phyloP scores from a whole-genome alignment of 768 basidiomycete genomes.

The Pleurotus tuoliensis region DNA sequence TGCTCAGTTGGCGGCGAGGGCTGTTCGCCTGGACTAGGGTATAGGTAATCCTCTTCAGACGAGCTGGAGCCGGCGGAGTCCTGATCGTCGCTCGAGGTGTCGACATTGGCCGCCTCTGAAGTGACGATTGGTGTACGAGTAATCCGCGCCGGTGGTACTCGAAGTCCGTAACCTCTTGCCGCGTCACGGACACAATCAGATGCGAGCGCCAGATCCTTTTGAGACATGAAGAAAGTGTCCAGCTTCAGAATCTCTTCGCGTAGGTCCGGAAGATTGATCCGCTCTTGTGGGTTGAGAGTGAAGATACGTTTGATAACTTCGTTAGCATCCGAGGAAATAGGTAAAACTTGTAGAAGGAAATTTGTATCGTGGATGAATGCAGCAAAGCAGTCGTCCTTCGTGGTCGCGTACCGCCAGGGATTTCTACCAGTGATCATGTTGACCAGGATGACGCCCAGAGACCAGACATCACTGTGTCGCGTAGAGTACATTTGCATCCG shows the following conservation, averaged over 20 bases:
- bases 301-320: conserved; percentile 70
- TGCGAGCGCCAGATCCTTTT: conserved; percentile 37
- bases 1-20: conserved; percentile 13
- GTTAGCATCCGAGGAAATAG: conserved; percentile 67
- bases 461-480: conserved; percentile 67
- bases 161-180: conserved; percentile 9
- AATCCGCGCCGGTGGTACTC: not conserved
- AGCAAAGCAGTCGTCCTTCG: conserved; percentile 62
- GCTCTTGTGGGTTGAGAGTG: conserved; percentile 53
- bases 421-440: conserved; percentile 78
- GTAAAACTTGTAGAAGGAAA: conserved; percentile 64
- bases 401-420: conserved; percentile 72
- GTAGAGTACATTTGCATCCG: conserved; percentile 51
- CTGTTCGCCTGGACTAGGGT: conserved; percentile 28
- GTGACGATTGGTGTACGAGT: not conserved
- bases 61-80: conserved; percentile 15
- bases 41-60: conserved; percentile 34
- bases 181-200: conserved; percentile 19
- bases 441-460: conserved; percentile 74
- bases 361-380: conserved; percentile 59
- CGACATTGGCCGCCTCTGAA: not conserved
- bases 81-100: conserved; percentile 1
- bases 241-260: conserved; percentile 50
- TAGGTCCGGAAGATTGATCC: conserved; percentile 63
- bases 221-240: conserved; percentile 58